Evolutionary conservation across 108 stramenopile species (phyloP), one percentile per base, ranked within the genome.

Genomic region (Hondaea fermentalgiana): DNA sequence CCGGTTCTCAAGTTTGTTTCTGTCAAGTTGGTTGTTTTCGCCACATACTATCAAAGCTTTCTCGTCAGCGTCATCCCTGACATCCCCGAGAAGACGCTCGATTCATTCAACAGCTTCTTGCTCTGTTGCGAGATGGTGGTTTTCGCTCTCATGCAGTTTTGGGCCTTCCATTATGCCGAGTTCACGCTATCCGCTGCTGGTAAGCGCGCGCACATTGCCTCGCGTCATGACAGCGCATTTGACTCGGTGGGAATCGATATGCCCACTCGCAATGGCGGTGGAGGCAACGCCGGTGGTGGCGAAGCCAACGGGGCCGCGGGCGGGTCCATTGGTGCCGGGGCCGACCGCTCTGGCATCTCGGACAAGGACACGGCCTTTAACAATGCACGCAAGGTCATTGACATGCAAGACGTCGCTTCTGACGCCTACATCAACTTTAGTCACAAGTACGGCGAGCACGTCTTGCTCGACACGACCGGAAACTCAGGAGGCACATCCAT

Each of bases 101-200:
- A 90, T 16, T 28, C 57, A 12, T 90, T 57, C 55, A 90, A 90
- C 87, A 88, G 58, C 69, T 72, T 90, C 28, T 12, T 90, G 25
- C 89, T 90, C 42, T 90, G 89, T 35, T 53, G 55, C 51, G 89
- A 90, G 60, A 90, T 90, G 89, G 64, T 90, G 0, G 44, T 87
- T 16, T 90, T 90, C 87, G 87, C 89, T 5, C 16, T 47, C n/a
- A 14, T 90, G 14, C 83, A 87, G n/a, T 87, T 59, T n/a, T 87
- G 60, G 45, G 89, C 89, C 23, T 90, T 90, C 44, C 8, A 28
- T 72, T 83, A 53, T 47, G 43, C 14, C 4, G 76, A 83, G 51
- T 83, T 83, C 23, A 69, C 64, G 8, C 44, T 10, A 1, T 47
- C 45, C 19, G 49, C 49, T 45, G 76, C 49, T 53, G 19, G 43